Evolutionary conservation across 2,329 filamentous ascomycete genomes (phyloP), one percentile per base, ranked within the genome.

Genomic region (Orbilia brochopaga): DNA sequence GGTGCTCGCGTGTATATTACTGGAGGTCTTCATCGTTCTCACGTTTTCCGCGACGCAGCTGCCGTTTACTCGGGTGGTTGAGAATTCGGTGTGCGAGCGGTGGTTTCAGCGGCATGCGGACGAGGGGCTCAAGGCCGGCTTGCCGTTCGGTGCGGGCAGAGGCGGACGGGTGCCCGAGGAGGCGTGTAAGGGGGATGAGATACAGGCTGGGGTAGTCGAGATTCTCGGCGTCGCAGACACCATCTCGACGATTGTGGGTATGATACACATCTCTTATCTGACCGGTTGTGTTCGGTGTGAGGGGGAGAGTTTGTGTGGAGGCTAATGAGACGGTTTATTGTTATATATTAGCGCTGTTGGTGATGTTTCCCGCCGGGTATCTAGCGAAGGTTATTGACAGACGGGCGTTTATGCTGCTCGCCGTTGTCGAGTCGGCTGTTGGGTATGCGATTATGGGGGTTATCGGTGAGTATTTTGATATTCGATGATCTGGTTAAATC

Each of bases 21-120:
- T 72, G 11, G 67, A 72, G 17, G 67, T 72, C 4, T 63, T 64
- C 32, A 35, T 72, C 44, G 54, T 72, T 7, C 65, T 72, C 23
- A 72, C 60, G 44, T 65, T 60, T n/a, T 60, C 67, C 7, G 60
- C 67, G 32, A 72, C 60, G 17, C 50, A 55, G 32, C 42, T 72
- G 23, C 67, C 67, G 17, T 65, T 65, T 8, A 72, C 67, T 0
- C 42, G 67, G 19, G 62, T 72, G 27, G 60, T 65, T 17, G 67
- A 72, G 60, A 72, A 72, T 61, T 51, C 60, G 50, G 67, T 72
- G 5, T 72, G 67, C 60, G 60, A 72, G 51, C 54, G 67, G 35
- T 72, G 67, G 67, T 72, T 65, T 53, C 48, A 61, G 32, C 17
- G 17, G n/a, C 52, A 52, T 15, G 50, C 23, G 1, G 53, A 30